Percentiles rank a stretch among this genome's conserved stretches.
Conservation (phyloP, 257 asterid species). For the Solanum peruvianum region DNA sequence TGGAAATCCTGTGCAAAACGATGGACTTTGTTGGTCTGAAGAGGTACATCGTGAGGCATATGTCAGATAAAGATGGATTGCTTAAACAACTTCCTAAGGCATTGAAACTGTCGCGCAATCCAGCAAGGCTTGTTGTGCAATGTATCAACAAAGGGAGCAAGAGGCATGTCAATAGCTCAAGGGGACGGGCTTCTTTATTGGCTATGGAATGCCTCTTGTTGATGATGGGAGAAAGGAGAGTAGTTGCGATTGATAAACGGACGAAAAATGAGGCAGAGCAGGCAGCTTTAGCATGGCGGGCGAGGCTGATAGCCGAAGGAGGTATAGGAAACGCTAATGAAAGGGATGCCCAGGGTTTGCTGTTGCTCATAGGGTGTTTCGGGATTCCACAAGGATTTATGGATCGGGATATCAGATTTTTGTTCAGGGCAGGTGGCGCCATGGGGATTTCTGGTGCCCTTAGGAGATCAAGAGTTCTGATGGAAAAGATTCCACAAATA, state of each 20-base stretch:
- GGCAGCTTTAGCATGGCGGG: slow-evolving; percentile 62
- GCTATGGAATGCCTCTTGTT: slow-evolving; percentile 64
- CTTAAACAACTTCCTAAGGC: slow-evolving; percentile 65
- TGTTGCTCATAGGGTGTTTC: slow-evolving; percentile 60
- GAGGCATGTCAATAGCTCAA: slow-evolving; percentile 33
- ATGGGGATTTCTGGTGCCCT: slow-evolving; percentile 46
- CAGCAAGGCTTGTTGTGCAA: slow-evolving; percentile 53
- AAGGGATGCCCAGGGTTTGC: slow-evolving; percentile 74
- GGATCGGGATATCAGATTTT: slow-evolving; percentile 44
- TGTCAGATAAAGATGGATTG: slow-evolving; percentile 23
- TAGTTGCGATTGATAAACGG: slow-evolving; percentile 14
- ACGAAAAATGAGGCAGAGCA: slow-evolving; percentile 42
- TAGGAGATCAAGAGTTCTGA: slow-evolving; percentile 38
- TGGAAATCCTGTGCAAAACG: slow-evolving; percentile 37
- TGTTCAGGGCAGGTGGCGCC: slow-evolving; percentile 37
- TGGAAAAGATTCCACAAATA: slow-evolving; percentile 44
- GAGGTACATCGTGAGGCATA: slow-evolving; percentile 29
- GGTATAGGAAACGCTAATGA: slow-evolving; percentile 41
- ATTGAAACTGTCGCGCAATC: slow-evolving; percentile 38
- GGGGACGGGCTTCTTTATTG: slow-evolving; percentile 57
- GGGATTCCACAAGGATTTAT: slow-evolving; percentile 43
- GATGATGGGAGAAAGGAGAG: slow-evolving; percentile 16
- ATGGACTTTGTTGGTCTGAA: slow-evolving; percentile 54
- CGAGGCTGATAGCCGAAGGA: slow-evolving; percentile 55
- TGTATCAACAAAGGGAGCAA: slow-evolving; percentile 54